These are phyloP conservation scores for Solanum pennellii DNA, from an alignment of 257 asterid species.

Conservation along the genomic window DNA sequence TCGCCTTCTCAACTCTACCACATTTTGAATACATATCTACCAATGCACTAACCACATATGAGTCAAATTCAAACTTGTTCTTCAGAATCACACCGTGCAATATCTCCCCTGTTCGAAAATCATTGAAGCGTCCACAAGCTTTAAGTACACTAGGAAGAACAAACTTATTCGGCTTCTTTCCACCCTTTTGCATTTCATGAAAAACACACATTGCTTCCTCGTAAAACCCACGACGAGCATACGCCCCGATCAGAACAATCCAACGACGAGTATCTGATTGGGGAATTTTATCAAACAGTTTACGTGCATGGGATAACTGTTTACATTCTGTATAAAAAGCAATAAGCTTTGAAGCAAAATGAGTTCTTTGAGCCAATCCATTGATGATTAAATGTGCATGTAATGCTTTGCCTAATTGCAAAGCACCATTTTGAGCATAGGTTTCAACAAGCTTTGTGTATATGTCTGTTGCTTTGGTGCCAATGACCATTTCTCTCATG, in stretches of 20 bases:
- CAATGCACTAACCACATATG: constrained; percentile 45
- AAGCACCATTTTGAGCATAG: constrained; percentile 17
- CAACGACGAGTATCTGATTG: constrained; percentile 32
- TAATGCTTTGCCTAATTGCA: constrained; percentile 32
- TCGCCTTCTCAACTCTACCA: constrained; percentile 33
- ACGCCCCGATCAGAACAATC: constrained; percentile 51
- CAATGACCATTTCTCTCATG: background rate
- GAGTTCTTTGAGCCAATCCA: constrained; percentile 26
- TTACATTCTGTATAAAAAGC: constrained; percentile 32
- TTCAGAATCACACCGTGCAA: constrained; percentile 38
- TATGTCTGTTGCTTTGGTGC: constrained; percentile 1
- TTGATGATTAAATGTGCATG: constrained; percentile 47
- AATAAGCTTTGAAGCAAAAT: constrained; percentile 37
- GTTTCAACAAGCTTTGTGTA: constrained; percentile 29
- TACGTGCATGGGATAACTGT: constrained; percentile 24
- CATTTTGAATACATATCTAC: constrained; percentile 59
- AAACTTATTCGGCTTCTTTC: constrained; percentile 23
- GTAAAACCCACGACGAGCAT: constrained; percentile 37
- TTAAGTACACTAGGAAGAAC: constrained; percentile 64
- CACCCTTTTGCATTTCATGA: constrained; percentile 26
- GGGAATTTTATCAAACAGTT: constrained; percentile 62
- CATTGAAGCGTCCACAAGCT: constrained; percentile 59
- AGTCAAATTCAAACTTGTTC: constrained; percentile 29
- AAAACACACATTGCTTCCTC: constrained; percentile 37
- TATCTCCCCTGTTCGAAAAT: constrained; percentile 31